Evolutionary conservation across 2,329 filamentous ascomycete species (phyloP).

Genomic region (Lecanicillium sp.): DNA sequence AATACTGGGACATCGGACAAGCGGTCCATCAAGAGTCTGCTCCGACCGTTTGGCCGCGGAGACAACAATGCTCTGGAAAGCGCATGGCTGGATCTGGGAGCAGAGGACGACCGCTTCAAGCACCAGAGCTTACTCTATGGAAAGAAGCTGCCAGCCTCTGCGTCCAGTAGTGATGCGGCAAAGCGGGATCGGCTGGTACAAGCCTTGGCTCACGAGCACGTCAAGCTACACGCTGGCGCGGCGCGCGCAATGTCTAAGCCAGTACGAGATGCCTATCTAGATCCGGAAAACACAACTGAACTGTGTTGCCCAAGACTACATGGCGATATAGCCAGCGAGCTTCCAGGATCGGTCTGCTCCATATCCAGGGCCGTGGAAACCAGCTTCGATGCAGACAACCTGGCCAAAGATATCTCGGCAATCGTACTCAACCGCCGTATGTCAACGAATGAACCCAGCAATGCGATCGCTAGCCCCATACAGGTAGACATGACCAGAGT

Average conservation of each 20-base stretch:
- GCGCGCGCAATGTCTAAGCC: conserved; percentile 20
- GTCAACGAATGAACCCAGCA: background rate
- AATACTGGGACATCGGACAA: conserved; percentile 42
- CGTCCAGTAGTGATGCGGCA: conserved; percentile 26
- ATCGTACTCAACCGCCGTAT: background rate
- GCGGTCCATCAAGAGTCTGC: conserved; percentile 48
- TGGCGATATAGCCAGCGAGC: background rate
- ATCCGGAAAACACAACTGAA: background rate
- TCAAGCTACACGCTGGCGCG: conserved; percentile 35
- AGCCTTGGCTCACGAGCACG: conserved; percentile 37
- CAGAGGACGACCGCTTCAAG: conserved; percentile 37
- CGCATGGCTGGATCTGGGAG: conserved; percentile 60
- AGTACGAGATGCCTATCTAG: background rate
- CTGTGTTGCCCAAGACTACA: conserved; percentile 3
- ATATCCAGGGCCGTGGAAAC: conserved; percentile 1
- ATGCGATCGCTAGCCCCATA: background rate
- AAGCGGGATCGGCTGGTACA: conserved; percentile 32
- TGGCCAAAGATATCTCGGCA: conserved; percentile 6
- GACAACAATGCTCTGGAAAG: conserved; percentile 77
- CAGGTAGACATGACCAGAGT: background rate
- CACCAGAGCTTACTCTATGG: conserved; percentile 29
- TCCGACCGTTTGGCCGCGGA: conserved; percentile 69
- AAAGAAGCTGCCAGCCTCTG: conserved; percentile 11
- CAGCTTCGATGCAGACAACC: conserved; percentile 1
- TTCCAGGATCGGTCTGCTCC: conserved; percentile 4